Percentiles rank a stretch among this genome's conserved stretches.
Conservation (phyloP, 495 filamentous ascomycete genomes). For the Achaetomiella virescens region DNA sequence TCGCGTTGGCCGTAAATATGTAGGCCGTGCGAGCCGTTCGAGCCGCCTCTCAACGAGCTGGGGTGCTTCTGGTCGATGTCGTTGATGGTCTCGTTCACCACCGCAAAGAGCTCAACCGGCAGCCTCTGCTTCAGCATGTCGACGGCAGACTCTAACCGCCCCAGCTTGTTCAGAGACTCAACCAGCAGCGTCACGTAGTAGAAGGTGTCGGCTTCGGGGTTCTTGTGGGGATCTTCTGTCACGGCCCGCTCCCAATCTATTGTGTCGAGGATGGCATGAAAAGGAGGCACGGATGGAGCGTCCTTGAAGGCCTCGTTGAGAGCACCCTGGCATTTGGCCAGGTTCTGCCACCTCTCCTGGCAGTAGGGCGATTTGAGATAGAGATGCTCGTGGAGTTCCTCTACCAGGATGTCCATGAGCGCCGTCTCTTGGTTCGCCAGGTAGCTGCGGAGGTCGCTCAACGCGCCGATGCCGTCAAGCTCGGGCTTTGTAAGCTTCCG, state of each 20-base stretch:
- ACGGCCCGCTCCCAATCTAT: slow-evolving; percentile 63
- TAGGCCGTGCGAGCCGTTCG: slow-evolving; percentile 52
- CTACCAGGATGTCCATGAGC: slow-evolving; percentile 87
- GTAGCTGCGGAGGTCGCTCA: slow-evolving; percentile 80
- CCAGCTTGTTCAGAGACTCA: slow-evolving; percentile 83
- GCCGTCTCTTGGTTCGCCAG: slow-evolving; percentile 87
- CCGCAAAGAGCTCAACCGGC: slow-evolving; percentile 86
- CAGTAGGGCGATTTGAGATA: slow-evolving; percentile 97
- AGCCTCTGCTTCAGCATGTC: slow-evolving; percentile 87
- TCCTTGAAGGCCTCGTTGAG: slow-evolving; percentile 42
- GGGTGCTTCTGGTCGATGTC: slow-evolving; percentile 91
- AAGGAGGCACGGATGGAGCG: slow-evolving; percentile 42
- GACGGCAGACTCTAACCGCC: slow-evolving; percentile 74
- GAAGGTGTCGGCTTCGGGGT: slow-evolving; percentile 91
- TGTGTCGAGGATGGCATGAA: slow-evolving; percentile 74
- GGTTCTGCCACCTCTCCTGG: slow-evolving; percentile 84
- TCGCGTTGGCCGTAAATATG: slow-evolving; percentile 59
- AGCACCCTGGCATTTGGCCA: slow-evolving; percentile 48
- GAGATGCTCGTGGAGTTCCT: slow-evolving; percentile 94
- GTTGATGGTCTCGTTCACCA: slow-evolving; percentile 89
- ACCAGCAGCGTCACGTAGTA: slow-evolving; percentile 84
- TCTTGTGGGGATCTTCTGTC: slow-evolving; percentile 79
- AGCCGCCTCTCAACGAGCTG: slow-evolving; percentile 52
- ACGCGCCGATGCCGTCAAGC: slow-evolving; percentile 83
- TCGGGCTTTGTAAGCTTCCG: slow-evolving; percentile 77